Evolutionary conservation across 495 filamentous ascomycete genomes (phyloP), one percentile per base, ranked within the genome.

Genomic region (Chaetomidium leptoderma): DNA sequence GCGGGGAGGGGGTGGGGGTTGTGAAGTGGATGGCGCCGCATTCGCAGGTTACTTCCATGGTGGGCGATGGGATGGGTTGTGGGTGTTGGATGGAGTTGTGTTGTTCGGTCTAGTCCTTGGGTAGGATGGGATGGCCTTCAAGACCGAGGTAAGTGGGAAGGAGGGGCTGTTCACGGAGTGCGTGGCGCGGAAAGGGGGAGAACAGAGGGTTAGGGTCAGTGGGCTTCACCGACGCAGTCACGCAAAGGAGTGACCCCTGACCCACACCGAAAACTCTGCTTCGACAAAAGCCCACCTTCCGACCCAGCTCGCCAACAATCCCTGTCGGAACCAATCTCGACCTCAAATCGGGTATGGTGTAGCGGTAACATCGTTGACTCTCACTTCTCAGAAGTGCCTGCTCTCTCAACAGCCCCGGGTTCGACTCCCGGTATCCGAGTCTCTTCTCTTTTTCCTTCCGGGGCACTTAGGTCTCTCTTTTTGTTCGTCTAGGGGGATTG

Each of bases 21-120:
- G 66, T 60, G 61, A 85, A 82, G 23, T 67, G 57, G 17, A 84
- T 65, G 51, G 68, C 57, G 32, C 73, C 70, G 67, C 83, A 86
- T 66, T 83, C 79, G 60, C 83, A 86, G 39, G 63, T 57, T 27
- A 74, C 63, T 8, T 71, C 64, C 64, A 68, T 70, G 23, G 30
- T 51, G 32, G 29, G 32, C 24, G 6, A 10, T 10, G 6, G 8
- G 14, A 24, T 33, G 7, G 10, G 10, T n/a, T 29, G 43, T 29
- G 14, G 19, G 19, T 43, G 40, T 9, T n/a, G 24, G 13, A 5
- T 46, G 24, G 0, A 30, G 44, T 17, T 13, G 14, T 47, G 26
- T 6, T 36, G 30, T 10, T 32, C 35, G n/a, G n/a, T n/a, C n/a
- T n/a, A n/a, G n/a, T n/a, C n/a, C n/a, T n/a, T n/a, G n/a, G n/a